These are phyloP conservation scores for Mycena amicta DNA, from an alignment of 768 basidiomycete genomes.

Conservation along the genomic window DNA sequence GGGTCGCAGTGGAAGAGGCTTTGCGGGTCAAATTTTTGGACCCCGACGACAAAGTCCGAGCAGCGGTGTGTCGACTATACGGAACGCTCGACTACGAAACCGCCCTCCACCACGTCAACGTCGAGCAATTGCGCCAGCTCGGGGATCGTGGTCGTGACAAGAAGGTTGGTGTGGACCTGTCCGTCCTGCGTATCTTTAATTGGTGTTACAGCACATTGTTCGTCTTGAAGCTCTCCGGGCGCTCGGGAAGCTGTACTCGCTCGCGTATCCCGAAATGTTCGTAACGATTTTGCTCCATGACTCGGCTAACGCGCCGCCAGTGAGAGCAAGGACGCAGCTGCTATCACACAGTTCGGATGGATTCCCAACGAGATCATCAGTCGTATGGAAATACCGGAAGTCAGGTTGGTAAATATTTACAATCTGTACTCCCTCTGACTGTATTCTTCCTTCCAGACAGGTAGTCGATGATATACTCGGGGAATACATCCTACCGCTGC, in stretches of 20 bases:
- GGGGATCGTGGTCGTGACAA: slow-evolving; percentile 81
- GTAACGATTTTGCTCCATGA: slow-evolving; percentile 30
- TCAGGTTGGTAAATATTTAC: slow-evolving; percentile 48
- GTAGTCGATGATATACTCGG: slow-evolving; percentile 67
- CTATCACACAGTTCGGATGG: slow-evolving; percentile 86
- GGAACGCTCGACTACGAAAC: slow-evolving; percentile 89
- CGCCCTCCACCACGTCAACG: slow-evolving; percentile 77
- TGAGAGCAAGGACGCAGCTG: slow-evolving; percentile 75
- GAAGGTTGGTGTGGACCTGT: slow-evolving; percentile 75
- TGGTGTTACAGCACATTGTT: slow-evolving; percentile 49
- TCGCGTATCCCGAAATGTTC: slow-evolving; percentile 90
- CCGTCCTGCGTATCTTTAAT: too few species aligned
- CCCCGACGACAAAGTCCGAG: slow-evolving; percentile 89
- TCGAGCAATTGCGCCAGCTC: slow-evolving; percentile 60
- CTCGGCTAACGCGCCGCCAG: slow-evolving; percentile 41
- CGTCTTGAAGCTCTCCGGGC: slow-evolving; percentile 77
- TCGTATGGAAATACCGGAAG: too few species aligned
- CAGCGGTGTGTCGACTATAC: slow-evolving; percentile 81
- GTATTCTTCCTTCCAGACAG: slow-evolving; percentile 37
- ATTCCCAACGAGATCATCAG: slow-evolving; percentile 81
- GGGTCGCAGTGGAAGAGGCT: slow-evolving; percentile 70
- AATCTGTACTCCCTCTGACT: background rate
- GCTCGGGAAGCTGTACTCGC: slow-evolving; percentile 75
- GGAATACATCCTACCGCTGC: slow-evolving; percentile 84
- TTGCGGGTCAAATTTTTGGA: slow-evolving; percentile 72